Base-by-base conservation (phyloP, 768 basidiomycete genomes). In the Trametopsis cervina region DNA sequence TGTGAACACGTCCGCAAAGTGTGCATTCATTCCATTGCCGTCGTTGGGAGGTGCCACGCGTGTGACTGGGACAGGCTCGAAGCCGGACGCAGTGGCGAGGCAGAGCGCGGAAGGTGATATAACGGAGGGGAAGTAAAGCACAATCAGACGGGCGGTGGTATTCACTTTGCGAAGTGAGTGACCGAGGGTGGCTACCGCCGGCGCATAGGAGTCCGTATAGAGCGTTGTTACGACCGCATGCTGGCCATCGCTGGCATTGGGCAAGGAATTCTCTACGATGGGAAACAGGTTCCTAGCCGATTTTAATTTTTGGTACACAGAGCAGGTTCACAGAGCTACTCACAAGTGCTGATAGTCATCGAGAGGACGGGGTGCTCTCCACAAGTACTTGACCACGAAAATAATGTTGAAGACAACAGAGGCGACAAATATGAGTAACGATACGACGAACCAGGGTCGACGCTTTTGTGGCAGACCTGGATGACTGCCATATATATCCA, bases 1-100 rank as follows among this genome's bases (percentile, higher is more conserved):
- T 9, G 73, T 71, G 63, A 69, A 73, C 44, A 71, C 67, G 55
- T 73, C 73, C 27, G 56, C 20, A 55, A 69, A 70, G 42, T 66
- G 66, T 27, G 51, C 39, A 54, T 65, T 54, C 23, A 69, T 55
- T 5, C 68, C 70, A n/a, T 54, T 47, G 40, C 70, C 70, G 29
- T 57, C 42, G 48, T 66, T 58, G 0, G 73, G 72, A 9, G 72
- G 72, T 1, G 64, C 55, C 39, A 73, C 69, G 17, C 58, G 61
- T 9, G 61, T 55, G 22, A 73, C 65, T 4, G 65, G 50, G n/a
- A 65, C 49, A 0, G 64, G 60, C 9, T 58, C 55, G 69, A 73
- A 75, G 6, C 73, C 73, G 15, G 58, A 66, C 7, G 65, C 58
- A 27, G 59, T 59, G 15, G 60, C 65, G 44, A 70, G 61, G 55